Percentiles rank a stretch among this genome's conserved stretches.
These are phyloP conservation scores for Ophiostoma himal-ulmi DNA, from an alignment of 2,329 filamentous ascomycete genomes.

Conservation along the genomic window DNA sequence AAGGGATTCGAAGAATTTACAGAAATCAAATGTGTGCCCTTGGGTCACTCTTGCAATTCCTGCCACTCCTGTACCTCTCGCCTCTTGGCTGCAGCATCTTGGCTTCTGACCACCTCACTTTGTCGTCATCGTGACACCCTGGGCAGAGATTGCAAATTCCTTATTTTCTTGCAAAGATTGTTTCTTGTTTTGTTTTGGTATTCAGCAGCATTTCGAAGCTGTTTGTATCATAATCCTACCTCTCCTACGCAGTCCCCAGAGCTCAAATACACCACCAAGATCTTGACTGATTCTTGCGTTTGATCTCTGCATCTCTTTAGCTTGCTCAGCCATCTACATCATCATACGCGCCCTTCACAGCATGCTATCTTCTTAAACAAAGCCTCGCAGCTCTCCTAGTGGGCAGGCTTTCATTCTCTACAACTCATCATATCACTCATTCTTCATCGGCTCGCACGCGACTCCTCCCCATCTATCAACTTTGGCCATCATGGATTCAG, in stretches of 20 bases:
- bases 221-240: neutral
- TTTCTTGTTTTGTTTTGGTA: neutral
- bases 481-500: neutral
- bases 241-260: neutral
- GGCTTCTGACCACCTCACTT: neutral
- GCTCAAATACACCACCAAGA: neutral
- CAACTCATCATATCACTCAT: neutral
- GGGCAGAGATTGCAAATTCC: neutral
- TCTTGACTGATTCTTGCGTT: conserved; percentile 1
- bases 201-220: neutral
- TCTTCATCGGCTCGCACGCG: neutral
- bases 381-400: conserved; percentile 16
- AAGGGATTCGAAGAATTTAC: neutral
- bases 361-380: conserved; percentile 17
- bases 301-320: neutral
- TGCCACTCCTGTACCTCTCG: neutral
- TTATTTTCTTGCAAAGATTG: neutral
- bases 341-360: conserved; percentile 6
- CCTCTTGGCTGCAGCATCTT: conserved; percentile 1
- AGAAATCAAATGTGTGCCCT: neutral
- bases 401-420: conserved; percentile 8
- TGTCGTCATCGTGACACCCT: neutral
- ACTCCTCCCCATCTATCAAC: too few relatives aligned
- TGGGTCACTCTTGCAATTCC: too few relatives aligned
- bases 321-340: neutral